These are phyloP conservation scores for Sugiyamaella neomexicana DNA, from an alignment of 1,139 yeast species.

Conservation along the genomic window DNA sequence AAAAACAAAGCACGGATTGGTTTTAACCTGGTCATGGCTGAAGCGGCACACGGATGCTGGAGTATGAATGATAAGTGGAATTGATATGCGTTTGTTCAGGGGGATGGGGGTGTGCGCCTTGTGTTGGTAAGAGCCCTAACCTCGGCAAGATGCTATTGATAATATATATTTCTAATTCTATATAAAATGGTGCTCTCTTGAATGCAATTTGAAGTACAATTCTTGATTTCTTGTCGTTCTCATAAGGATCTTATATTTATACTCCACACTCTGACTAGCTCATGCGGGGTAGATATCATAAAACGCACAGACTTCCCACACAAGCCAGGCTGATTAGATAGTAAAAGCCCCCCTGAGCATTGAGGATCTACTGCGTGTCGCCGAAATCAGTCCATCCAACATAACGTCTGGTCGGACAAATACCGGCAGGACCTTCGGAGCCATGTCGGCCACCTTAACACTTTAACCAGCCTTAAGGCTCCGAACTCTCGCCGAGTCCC, in stretches of 20 bases:
- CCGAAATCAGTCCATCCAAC: not conserved
- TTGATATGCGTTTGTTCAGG: constrained; percentile 2
- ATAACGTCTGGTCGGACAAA: not conserved
- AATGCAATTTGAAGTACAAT: not conserved
- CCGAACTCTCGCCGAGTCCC: not conserved
- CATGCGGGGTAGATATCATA: not conserved
- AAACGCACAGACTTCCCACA: not conserved
- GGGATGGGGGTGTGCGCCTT: not conserved
- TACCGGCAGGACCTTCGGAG: not conserved
- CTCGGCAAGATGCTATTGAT: not conserved
- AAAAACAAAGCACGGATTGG: constrained; percentile 69
- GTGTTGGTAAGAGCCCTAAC: not conserved
- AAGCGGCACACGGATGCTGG: not conserved
- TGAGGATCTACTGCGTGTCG: not conserved
- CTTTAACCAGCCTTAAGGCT: too few relatives aligned
- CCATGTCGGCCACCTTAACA: not conserved
- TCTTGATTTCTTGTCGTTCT: too few relatives aligned
- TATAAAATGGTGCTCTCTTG: too few relatives aligned
- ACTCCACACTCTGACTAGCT: not conserved
- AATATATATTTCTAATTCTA: not conserved
- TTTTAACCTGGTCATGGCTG: constrained; percentile 18
- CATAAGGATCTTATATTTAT: too few relatives aligned
- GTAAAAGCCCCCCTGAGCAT: not conserved
- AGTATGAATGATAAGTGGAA: too few relatives aligned
- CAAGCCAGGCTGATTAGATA: not conserved